Base-by-base conservation (phyloP, 2,329 filamentous ascomycete genomes). In the Ophiocordyceps camponoti-rufipedis region DNA sequence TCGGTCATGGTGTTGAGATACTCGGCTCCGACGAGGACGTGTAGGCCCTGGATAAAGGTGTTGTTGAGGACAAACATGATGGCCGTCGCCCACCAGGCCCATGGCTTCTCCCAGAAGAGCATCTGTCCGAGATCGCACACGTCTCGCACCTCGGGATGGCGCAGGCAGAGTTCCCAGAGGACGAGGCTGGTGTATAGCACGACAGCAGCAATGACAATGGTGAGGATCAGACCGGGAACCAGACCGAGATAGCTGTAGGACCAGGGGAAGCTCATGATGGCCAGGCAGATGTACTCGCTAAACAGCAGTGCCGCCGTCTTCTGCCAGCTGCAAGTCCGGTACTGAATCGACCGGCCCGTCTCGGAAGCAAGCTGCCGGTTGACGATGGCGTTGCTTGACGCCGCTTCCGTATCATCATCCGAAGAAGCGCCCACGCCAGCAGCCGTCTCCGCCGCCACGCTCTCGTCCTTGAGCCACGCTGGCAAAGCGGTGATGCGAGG, bases 51-150 rank as follows among this genome's bases (percentile, higher is more conserved):
- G 53, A 93, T 91, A 60, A 91, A 91, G 18, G 85, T 94, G 60
- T 94, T 95, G 72, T 95, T 95, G 50, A 94, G 62, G 42, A 94
- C 66, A 62, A 95, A 95, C 83, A 94, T 94, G 59, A 85, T 65
- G 1, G 85, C 87, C 0, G 76, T 80, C 29, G 66, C 68, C 59
- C 71, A 80, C 75, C 75, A 80, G 3, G 73, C 75, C 75, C 81
- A 85, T 48, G 74, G 77, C 60, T 85, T 79, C 51, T 82, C 80
- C 80, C 82, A 93, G 64, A 94, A 94, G 19, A 95, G 75, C 73
- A 88, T 88, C 62, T 94, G 85, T n/a, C 87, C 88, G 57, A 95
- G 84, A 58, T 95, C 88, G 58, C 87, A 94, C 13, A 94, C 85
- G 65, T 95, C 88, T 53, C 86, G 80, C 48, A 94, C 80, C 60